Evolutionary conservation across 164 flowering plant genomes (phyloP).

Genomic region (Cinnamomum chago): DNA sequence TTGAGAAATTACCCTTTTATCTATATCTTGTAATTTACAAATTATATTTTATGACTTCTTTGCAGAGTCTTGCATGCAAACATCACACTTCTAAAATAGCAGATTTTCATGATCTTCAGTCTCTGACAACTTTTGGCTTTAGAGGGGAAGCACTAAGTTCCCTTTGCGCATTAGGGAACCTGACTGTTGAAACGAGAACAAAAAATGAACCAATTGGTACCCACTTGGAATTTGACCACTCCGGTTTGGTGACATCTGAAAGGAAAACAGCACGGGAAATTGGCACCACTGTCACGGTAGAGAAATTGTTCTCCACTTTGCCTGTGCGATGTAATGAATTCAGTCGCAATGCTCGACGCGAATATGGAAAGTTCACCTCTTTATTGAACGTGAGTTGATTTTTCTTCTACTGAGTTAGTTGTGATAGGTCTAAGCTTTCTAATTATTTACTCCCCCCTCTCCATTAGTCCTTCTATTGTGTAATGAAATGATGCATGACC

Average conservation of each 20-base stretch:
- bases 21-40: not conserved
- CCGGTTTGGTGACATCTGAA: conserved; percentile 66
- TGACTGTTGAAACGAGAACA: conserved; percentile 90
- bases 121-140: conserved; percentile 81
- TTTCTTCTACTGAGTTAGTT: not conserved
- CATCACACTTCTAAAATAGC: conserved; percentile 87
- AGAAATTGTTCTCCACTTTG: conserved; percentile 76
- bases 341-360: conserved; percentile 82
- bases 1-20: not conserved
- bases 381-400: conserved; percentile 61
- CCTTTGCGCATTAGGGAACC: conserved; percentile 71
- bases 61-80: conserved; percentile 81
- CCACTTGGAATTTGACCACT: conserved; percentile 76
- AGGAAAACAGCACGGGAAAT: conserved; percentile 86
- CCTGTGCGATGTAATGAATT: conserved; percentile 93
- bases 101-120: conserved; percentile 87
- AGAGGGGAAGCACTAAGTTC: conserved; percentile 98
- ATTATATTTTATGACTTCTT: conserved; percentile 5
- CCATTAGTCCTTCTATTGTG: not conserved
- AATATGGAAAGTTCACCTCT: conserved; percentile 85
- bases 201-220: conserved; percentile 72
- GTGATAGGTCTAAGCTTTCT: not conserved
- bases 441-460: not conserved
- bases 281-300: conserved; percentile 89
- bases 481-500: not conserved